These are phyloP conservation scores for Penicillium palitans DNA, from an alignment of 2,329 filamentous ascomycete genomes.

Conservation along the genomic window DNA sequence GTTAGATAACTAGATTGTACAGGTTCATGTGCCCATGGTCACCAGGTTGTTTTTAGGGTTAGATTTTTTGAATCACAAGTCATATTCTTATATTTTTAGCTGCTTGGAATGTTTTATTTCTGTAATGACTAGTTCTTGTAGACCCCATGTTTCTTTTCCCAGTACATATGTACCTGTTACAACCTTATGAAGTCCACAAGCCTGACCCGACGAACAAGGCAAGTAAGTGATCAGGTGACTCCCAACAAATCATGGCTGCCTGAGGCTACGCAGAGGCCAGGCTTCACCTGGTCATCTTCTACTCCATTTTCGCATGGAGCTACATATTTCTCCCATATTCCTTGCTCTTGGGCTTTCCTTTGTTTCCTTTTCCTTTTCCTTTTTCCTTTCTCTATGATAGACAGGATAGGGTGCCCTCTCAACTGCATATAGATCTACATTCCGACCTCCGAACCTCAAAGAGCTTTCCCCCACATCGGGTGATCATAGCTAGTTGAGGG, in stretches of 20 bases:
- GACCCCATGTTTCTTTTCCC: background rate
- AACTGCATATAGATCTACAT: constrained; percentile 10
- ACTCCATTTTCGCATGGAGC: constrained; percentile 1
- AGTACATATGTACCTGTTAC: background rate
- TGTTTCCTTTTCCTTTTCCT: constrained; percentile 14
- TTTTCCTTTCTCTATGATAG: constrained; percentile 14
- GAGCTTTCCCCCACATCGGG: constrained; percentile 19
- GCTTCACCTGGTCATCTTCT: constrained; percentile 10
- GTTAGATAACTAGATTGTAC: constrained; percentile 19
- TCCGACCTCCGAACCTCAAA: constrained; percentile 11
- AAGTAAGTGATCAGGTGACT: constrained; percentile 23
- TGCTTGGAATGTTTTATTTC: background rate
- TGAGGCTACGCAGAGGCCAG: constrained; percentile 22
- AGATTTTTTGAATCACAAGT: background rate
- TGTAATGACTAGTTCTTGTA: background rate
- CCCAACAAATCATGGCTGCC: constrained; percentile 21
- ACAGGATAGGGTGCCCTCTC: constrained; percentile 8
- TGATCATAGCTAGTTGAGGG: constrained; percentile 17
- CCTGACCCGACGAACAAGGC: background rate
- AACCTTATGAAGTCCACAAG: background rate
- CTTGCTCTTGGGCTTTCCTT: background rate
- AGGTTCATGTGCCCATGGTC: constrained; percentile 3
- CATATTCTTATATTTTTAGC: background rate
- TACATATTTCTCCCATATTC: constrained; percentile 4
- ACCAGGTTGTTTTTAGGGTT: background rate